Evolutionary conservation across 2,329 filamentous ascomycete species (phyloP), one percentile per base, ranked within the genome.

Genomic region (Thelonectria blattea): DNA sequence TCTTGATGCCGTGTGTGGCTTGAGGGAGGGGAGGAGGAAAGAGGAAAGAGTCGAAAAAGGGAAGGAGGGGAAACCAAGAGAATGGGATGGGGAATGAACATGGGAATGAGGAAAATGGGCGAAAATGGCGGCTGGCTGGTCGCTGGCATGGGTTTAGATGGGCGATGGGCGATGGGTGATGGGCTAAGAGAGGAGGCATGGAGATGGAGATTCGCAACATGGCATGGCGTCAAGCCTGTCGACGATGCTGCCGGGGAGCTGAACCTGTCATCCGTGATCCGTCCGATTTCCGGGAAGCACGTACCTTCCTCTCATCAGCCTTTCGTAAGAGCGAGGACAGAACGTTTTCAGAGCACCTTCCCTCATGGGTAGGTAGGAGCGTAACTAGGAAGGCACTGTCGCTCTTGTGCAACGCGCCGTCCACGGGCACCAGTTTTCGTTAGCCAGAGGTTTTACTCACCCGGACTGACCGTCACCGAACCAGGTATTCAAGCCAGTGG

Each of bases 231-330:
- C 43, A 46, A 45, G 55, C 32, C 32, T 48, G 32, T 47, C 22
- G 42, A 24, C 43, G 39, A 50, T 49, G 39, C 37, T 34, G 46
- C 24, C 30, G 47, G 34, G 47, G 18, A 34, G 30, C 15, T 43
- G 47, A 37, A 37, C 17, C 54, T 45, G 39, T 52, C 48, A 58
- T 41, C 48, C 42, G 39, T 52, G 41, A 58, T 41, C 48, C 42
- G 49, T 14, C 22, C 49, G 48, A 50, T 42, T 32, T 24, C 22
- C 27, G 27, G 27, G 27, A 30, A 30, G 27, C 27, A 30, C 27
- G 27, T 30, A 7, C 27, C 27, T 30, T 30, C 27, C 27, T 30
- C 3, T 24, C 22, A 24, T 24, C 27, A 10, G 27, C 5, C 27
- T 30, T 30, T 30, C 3, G 34, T 37, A 11, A 15, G 30, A 52